These are phyloP conservation scores for Fusarium nodosum DNA, from an alignment of 2,329 filamentous ascomycete species.

Conservation along the genomic window DNA sequence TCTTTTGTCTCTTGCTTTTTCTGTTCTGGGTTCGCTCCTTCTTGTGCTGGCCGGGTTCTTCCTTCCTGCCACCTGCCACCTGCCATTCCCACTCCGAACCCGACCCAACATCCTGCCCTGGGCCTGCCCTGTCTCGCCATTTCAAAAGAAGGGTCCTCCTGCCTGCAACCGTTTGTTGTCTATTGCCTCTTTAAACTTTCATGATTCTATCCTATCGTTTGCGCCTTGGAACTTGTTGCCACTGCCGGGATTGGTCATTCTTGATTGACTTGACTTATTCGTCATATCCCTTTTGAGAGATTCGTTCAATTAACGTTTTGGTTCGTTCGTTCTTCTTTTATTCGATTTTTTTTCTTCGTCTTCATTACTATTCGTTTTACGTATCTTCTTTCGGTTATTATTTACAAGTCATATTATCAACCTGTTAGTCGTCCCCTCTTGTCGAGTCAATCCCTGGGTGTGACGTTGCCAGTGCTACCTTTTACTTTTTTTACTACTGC, in stretches of 20 bases:
- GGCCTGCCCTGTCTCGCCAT: conserved; percentile 24
- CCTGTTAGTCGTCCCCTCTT: conserved; percentile 24
- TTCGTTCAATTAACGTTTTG: conserved; percentile 19
- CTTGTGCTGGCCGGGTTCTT: conserved; percentile 37
- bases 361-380: conserved; percentile 12
- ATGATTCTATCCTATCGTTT: conserved; percentile 28
- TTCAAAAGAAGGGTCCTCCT: conserved; percentile 37
- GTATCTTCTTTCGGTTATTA: conserved; percentile 3
- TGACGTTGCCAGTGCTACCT: conserved; percentile 33
- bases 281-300: conserved; percentile 34
- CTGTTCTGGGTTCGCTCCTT: conserved; percentile 36
- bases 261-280: conserved; percentile 19
- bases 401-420: conserved; percentile 9
- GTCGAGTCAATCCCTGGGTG: conserved; percentile 24
- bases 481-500: conserved; percentile 21
- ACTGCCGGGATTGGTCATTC: conserved; percentile 36
- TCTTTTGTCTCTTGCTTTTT: conserved; percentile 35
- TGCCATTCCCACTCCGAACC: conserved; percentile 32
- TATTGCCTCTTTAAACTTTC: conserved; percentile 36
- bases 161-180: conserved; percentile 38
- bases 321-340: conserved; percentile 24
- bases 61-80: conserved; percentile 35
- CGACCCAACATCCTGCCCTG: conserved; percentile 20
- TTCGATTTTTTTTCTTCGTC: not conserved
- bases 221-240: conserved; percentile 41